Percentiles rank a stretch among this genome's conserved stretches.
phyloP scores from a whole-genome alignment of 768 basidiomycete genomes.

The Tulasnella sp. region DNA sequence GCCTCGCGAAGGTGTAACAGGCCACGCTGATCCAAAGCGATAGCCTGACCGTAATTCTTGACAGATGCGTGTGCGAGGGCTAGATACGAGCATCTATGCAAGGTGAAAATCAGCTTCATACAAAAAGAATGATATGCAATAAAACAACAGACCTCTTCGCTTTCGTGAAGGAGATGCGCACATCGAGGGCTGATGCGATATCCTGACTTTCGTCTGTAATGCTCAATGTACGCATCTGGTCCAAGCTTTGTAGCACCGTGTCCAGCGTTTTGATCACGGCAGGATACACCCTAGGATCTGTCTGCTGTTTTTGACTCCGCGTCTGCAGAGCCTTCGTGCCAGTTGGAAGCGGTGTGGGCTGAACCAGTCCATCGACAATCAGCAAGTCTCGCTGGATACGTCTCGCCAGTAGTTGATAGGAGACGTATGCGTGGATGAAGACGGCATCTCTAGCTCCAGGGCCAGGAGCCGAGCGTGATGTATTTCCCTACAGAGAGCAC shows the following conservation, averaged over 20 bases:
- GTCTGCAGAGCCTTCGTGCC: background rate
- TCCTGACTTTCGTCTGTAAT: conserved; percentile 84
- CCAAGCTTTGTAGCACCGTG: conserved; percentile 70
- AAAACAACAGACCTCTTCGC: conserved; percentile 47
- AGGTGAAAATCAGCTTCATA: background rate
- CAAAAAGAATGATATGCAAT: background rate
- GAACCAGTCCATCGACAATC: conserved; percentile 54
- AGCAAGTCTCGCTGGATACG: conserved; percentile 85
- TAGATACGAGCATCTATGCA: conserved; percentile 58
- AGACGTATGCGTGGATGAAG: conserved; percentile 77
- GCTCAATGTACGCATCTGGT: conserved; percentile 70
- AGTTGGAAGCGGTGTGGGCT: conserved; percentile 25
- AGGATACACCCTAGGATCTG: conserved; percentile 66
- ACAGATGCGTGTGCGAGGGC: conserved; percentile 58
- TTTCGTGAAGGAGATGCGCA: conserved; percentile 59
- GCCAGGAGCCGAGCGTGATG: conserved; percentile 21
- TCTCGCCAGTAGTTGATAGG: conserved; percentile 75
- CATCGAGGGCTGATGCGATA: conserved; percentile 66
- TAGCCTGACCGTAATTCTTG: conserved; percentile 61
- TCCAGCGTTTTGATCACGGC: conserved; percentile 79
- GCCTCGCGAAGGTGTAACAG: conserved; percentile 67
- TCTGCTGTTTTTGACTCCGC: conserved; percentile 26
- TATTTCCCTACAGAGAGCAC: conserved; percentile 29
- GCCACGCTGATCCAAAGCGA: conserved; percentile 60
- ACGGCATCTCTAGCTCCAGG: conserved; percentile 57